Evolutionary conservation across 2,329 filamentous ascomycete genomes (phyloP).

Genomic region (Alternaria ethzedia): DNA sequence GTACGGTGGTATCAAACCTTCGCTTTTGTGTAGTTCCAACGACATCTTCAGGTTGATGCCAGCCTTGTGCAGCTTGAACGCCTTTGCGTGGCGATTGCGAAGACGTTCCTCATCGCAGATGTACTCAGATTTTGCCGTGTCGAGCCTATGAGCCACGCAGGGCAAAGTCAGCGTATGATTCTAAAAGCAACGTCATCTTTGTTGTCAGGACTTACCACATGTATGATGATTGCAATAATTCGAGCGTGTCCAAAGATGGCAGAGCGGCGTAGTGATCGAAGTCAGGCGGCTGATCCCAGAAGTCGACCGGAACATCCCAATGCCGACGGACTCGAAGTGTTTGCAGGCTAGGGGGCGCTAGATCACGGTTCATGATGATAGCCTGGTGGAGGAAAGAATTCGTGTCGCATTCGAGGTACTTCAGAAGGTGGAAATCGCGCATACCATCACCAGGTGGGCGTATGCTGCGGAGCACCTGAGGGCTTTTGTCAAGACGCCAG

Average conservation of each 20-base stretch:
- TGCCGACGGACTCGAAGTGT: constrained; percentile 36
- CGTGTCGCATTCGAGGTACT: constrained; percentile 37
- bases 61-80: constrained; percentile 31
- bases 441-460: constrained; percentile 33
- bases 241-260: constrained; percentile 33
- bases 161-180: not conserved
- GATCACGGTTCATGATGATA: constrained; percentile 31
- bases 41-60: constrained; percentile 37
- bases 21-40: constrained; percentile 31
- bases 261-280: constrained; percentile 32
- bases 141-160: not conserved
- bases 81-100: constrained; percentile 35
- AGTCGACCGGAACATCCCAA: constrained; percentile 23
- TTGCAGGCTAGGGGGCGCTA: constrained; percentile 38
- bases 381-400: constrained; percentile 39
- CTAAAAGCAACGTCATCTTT: not conserved
- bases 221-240: constrained; percentile 34
- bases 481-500: constrained; percentile 21
- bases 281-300: constrained; percentile 38
- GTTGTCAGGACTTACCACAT: constrained; percentile 3
- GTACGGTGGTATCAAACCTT: constrained; percentile 40
- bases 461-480: constrained; percentile 21
- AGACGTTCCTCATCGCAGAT: constrained; percentile 34
- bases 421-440: constrained; percentile 40
- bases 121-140: constrained; percentile 17